Base-by-base conservation (phyloP, 1,284 basidiomycete species). In the Fomitopsis palustris region DNA sequence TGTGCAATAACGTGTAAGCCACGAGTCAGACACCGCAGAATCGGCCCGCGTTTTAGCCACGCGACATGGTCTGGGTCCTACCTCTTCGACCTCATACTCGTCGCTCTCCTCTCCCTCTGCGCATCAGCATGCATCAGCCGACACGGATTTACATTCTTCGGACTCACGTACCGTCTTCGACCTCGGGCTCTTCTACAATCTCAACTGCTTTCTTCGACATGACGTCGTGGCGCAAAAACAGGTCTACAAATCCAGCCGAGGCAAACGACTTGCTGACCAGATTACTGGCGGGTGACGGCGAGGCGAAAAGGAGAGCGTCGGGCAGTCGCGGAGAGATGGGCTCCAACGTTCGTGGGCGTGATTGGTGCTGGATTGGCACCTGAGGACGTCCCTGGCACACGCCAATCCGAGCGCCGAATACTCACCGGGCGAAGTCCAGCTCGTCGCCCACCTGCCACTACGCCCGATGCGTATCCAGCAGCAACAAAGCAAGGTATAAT, bases 81-180 rank as follows among this genome's bases (percentile, higher is more conserved):
- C 66, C 35, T 37, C 69, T 61, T 67, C 69, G 33, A 70, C 64
- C 23, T 67, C 69, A 47, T 70, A 72, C 49, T 67, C 69, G 64
- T 72, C 70, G 56, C 69, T 70, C 62, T 72, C 70, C 56, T 71
- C 69, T 7, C 55, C 66, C 52, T 66, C 62, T 49, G 56, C 25
- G 29, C 6, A 31, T 9, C 7, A 45, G 43, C 31, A 38, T 41
- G 21, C 17, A 33, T 37, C 43, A 49, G 23, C 27, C 41, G 19
- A 35, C 52, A 35, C 21, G 19, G 4, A 27, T 7, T 10, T 10
- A 9, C 49, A 12, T 35, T 7, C 25, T 38, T 21, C 47, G 27
- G 2, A 37, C 8, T n/a, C n/a, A 17, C 49, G 16, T 16, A 47
- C 53, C 57, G 14, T 60, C 61, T 54, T 64, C 61, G 25, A 61